Percentiles rank a stretch among this genome's conserved stretches.
phyloP scores from a whole-genome alignment of 1,284 basidiomycete species.

The Schizophyllum amplum region DNA sequence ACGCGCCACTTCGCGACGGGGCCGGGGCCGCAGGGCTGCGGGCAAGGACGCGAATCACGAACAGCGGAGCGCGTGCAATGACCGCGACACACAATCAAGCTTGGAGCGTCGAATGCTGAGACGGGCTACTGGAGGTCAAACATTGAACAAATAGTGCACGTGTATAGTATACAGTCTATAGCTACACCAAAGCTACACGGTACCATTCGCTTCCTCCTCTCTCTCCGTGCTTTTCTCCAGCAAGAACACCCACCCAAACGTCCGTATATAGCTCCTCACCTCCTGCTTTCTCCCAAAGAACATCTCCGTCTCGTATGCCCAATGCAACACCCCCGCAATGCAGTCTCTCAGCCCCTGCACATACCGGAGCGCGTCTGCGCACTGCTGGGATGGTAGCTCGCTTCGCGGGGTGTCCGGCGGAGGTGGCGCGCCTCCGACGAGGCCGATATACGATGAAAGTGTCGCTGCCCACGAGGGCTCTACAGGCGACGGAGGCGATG shows the following conservation, averaged over 20 bases:
- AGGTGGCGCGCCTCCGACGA: not conserved
- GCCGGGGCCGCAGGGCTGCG: too few relatives aligned
- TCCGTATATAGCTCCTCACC: conserved; percentile 33
- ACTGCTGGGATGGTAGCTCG: too few relatives aligned
- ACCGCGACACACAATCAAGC: too few relatives aligned
- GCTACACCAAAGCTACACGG: too few relatives aligned
- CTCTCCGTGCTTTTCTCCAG: not conserved
- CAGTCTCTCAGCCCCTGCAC: not conserved
- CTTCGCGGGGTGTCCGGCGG: not conserved
- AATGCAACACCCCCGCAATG: not conserved
- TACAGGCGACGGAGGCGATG: not conserved
- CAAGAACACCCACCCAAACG: conserved; percentile 44
- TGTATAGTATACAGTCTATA: too few relatives aligned
- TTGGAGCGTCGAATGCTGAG: too few relatives aligned
- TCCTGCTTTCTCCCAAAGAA: conserved; percentile 49
- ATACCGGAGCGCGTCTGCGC: not conserved
- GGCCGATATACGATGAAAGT: not conserved
- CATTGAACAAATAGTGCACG: too few relatives aligned
- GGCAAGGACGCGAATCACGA: too few relatives aligned
- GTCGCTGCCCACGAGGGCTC: not conserved
- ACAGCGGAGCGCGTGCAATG: too few relatives aligned
- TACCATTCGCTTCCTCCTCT: too few relatives aligned
- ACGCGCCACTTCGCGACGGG: too few relatives aligned
- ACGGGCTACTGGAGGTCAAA: too few relatives aligned
- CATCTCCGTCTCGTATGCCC: conserved; percentile 45